Evolutionary conservation across 495 filamentous ascomycete species (phyloP).

Genomic region (Cercophora sp.): DNA sequence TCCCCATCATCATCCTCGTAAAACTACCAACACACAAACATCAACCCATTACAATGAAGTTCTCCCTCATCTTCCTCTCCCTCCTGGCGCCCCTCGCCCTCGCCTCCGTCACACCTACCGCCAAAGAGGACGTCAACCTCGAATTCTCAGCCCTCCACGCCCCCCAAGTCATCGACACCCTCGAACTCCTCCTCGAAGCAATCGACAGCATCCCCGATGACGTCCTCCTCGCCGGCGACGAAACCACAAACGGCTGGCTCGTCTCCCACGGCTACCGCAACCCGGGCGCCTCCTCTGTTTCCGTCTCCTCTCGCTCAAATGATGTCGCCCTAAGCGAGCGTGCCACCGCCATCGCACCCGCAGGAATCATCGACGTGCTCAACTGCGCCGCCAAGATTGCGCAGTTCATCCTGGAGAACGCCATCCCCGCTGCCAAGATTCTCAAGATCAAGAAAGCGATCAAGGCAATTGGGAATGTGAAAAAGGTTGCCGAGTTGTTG

Average conservation of each 20-base stretch:
- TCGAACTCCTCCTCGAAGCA: background rate
- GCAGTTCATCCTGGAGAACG: background rate
- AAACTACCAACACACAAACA: too few relatives aligned
- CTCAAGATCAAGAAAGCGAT: slow-evolving; percentile 5
- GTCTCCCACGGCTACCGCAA: background rate
- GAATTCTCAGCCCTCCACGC: background rate
- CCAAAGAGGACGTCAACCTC: background rate
- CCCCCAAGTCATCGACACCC: background rate
- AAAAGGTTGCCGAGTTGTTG: slow-evolving; percentile 4
- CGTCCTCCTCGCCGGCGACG: slow-evolving; percentile 5
- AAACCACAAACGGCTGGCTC: background rate
- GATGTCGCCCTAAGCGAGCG: background rate
- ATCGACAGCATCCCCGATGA: slow-evolving; percentile 2
- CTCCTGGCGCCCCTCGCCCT: too few relatives aligned
- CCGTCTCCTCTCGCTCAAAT: background rate
- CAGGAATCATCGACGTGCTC: background rate
- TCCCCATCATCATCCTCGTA: too few relatives aligned
- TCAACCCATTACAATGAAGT: too few relatives aligned
- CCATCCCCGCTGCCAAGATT: background rate
- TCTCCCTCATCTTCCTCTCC: too few relatives aligned
- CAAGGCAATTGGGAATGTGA: background rate
- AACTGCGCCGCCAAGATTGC: slow-evolving; percentile 1
- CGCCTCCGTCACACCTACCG: too few relatives aligned
- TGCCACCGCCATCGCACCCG: background rate
- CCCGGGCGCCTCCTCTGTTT: background rate